Evolutionary conservation across 495 filamentous ascomycete species (phyloP).

Genomic region (Aspergillus biplanus): DNA sequence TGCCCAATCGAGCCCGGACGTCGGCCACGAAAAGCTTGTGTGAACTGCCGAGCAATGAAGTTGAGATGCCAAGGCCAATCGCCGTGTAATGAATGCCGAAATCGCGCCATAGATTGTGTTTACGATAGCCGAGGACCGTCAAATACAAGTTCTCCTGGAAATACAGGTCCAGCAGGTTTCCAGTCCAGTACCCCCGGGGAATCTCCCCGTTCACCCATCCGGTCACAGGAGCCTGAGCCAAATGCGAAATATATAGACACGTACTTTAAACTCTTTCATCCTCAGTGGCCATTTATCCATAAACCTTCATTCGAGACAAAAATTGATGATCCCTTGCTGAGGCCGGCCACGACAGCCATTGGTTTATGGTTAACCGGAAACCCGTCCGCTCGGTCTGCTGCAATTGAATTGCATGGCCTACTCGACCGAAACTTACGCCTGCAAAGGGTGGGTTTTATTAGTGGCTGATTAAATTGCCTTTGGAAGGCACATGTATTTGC

Average conservation of each 20-base stretch:
- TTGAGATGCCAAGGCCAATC: constrained; percentile 32
- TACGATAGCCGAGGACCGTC: neutral
- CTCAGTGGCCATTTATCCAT: constrained; percentile 38
- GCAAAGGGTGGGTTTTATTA: constrained; percentile 28
- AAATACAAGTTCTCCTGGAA: constrained; percentile 19
- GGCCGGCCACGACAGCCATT: constrained; percentile 35
- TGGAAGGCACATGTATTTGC: neutral
- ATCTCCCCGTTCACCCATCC: no score
- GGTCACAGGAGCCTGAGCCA: neutral
- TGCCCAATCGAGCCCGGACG: constrained; percentile 19
- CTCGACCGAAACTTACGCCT: constrained; percentile 29
- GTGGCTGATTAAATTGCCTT: neutral
- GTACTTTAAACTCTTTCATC: constrained; percentile 38
- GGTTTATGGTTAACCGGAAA: constrained; percentile 33
- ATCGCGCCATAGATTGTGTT: constrained; percentile 20
- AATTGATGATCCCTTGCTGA: constrained; percentile 28
- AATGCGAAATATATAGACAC: constrained; percentile 22
- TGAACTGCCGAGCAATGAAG: constrained; percentile 29
- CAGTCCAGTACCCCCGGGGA: no score
- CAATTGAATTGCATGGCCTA: constrained; percentile 29
- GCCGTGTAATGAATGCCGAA: constrained; percentile 32
- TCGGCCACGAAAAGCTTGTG: constrained; percentile 26
- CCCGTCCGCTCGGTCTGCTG: constrained; percentile 20
- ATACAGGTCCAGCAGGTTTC: neutral
- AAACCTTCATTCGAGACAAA: constrained; percentile 26